These are phyloP conservation scores for Aschersonia sp. DNA, from an alignment of 2,329 filamentous ascomycete genomes.

Conservation along the genomic window DNA sequence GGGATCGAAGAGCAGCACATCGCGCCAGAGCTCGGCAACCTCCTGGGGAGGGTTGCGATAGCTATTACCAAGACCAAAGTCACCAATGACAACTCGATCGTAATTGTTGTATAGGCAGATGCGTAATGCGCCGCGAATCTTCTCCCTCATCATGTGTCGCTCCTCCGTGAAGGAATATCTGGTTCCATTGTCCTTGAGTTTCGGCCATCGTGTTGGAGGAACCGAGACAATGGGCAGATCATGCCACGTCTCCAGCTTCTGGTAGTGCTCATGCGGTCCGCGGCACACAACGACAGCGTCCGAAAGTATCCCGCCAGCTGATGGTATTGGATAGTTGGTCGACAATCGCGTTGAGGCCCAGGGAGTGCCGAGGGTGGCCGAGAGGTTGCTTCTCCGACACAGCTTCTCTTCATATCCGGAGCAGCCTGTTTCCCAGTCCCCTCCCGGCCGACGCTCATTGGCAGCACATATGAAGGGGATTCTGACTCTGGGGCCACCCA, in stretches of 20 bases:
- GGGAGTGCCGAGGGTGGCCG: conserved; percentile 50
- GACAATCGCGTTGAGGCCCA: conserved; percentile 29
- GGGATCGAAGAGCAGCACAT: conserved; percentile 47
- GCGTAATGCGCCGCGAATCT: conserved; percentile 55
- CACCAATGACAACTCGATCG: conserved; percentile 43
- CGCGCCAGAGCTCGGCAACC: conserved; percentile 51
- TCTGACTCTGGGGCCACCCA: conserved; percentile 18
- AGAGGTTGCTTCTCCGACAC: conserved; percentile 60
- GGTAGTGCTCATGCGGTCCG: conserved; percentile 52
- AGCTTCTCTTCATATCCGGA: conserved; percentile 47
- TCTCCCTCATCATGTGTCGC: conserved; percentile 56
- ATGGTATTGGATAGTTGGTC: conserved; percentile 57
- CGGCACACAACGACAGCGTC: conserved; percentile 60
- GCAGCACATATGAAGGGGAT: conserved; percentile 60
- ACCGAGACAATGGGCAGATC: conserved; percentile 61
- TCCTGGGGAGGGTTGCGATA: conserved; percentile 52
- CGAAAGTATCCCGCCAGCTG: conserved; percentile 55
- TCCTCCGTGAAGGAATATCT: conserved; percentile 62
- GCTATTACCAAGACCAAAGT: conserved; percentile 49
- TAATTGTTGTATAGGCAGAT: conserved; percentile 51
- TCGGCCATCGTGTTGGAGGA: conserved; percentile 57
- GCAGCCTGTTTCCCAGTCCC: conserved; percentile 61
- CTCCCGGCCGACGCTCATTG: conserved; percentile 62
- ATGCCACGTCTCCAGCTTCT: conserved; percentile 38
- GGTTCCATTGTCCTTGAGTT: conserved; percentile 51